Evolutionary conservation across 2,329 filamentous ascomycete genomes (phyloP), one percentile per base, ranked within the genome.

Genomic region (Cucurbitaria berberidis): DNA sequence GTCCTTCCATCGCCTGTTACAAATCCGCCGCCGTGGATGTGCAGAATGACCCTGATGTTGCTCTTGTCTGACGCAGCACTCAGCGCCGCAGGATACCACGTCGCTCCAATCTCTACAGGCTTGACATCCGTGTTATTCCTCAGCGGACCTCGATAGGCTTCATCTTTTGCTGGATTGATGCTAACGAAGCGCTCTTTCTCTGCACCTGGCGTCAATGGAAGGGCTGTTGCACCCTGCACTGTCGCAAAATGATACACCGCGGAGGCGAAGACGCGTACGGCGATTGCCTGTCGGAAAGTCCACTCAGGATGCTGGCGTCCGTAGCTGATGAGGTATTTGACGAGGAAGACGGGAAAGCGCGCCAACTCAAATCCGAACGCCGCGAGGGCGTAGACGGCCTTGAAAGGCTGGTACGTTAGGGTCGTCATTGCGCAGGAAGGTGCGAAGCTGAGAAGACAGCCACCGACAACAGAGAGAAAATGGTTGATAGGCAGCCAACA

Each of bases 21-120:
- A 57, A 75, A 83, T 0, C 77, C 80, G 35, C 81, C 81, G 40
- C 80, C 80, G 60, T 82, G 81, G 48, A 81, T 70, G 53, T 82
- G 80, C 5, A 82, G 67, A 7, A 81, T 62, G 1, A 81, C 73
- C 1, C 60, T 70, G 45, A 64, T 55, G 21, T 57, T 59, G 27
- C 32, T 55, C 30, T 56, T 53, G 34, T 68, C 55, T 9, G 46
- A 53, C 1, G 41, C 40, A 1, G 44, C 22, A 7, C 49, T 55
- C 30, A 68, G 48, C 6, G 68, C 64, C 13, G 57, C 58, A 6
- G 77, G 74, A 51, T 76, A 79, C 78, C 77, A 80, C 2, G 76
- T 78, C 8, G 66, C 76, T 18, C 77, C 77, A 13, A 78, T 71
- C 6, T 67, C 61, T 1, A 59, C 66, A 3, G 77, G 77, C 57